These are phyloP conservation scores for Aspergillus udagawae DNA, from an alignment of 2,329 filamentous ascomycete species.

Conservation along the genomic window DNA sequence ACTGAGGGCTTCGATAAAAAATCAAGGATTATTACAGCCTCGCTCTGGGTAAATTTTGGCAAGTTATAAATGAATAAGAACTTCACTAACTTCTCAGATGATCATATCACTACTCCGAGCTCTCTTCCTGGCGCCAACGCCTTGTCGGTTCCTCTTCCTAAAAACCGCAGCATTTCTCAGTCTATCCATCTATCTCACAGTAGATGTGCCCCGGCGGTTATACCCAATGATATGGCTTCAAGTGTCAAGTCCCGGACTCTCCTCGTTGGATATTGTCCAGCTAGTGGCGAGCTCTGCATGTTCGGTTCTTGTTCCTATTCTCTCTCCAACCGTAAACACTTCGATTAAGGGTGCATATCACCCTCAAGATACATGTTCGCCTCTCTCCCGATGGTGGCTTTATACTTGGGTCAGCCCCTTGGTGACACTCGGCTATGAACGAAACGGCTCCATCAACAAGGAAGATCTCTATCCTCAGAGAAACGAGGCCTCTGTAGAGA, in stretches of 20 bases:
- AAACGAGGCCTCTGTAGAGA: background rate
- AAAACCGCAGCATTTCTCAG: background rate
- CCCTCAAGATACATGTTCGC: constrained; percentile 4
- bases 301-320: constrained; percentile 3
- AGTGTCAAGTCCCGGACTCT: background rate
- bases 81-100: background rate
- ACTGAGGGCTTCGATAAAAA: background rate
- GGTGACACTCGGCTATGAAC: background rate
- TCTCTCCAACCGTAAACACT: background rate
- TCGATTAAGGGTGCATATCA: background rate
- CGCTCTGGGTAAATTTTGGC: background rate
- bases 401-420: constrained; percentile 9
- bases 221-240: constrained; percentile 7
- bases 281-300: constrained; percentile 1
- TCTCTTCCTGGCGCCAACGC: background rate
- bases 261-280: background rate
- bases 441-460: background rate
- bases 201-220: constrained; percentile 2
- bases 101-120: constrained; percentile 2
- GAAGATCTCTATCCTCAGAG: constrained; percentile 1
- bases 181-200: constrained; percentile 4
- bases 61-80: background rate
- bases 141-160: background rate
- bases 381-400: constrained; percentile 9
- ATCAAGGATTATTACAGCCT: background rate